Evolutionary conservation across 768 basidiomycete genomes (phyloP), one percentile per base, ranked within the genome.

Genomic region (Mycena belliarum): DNA sequence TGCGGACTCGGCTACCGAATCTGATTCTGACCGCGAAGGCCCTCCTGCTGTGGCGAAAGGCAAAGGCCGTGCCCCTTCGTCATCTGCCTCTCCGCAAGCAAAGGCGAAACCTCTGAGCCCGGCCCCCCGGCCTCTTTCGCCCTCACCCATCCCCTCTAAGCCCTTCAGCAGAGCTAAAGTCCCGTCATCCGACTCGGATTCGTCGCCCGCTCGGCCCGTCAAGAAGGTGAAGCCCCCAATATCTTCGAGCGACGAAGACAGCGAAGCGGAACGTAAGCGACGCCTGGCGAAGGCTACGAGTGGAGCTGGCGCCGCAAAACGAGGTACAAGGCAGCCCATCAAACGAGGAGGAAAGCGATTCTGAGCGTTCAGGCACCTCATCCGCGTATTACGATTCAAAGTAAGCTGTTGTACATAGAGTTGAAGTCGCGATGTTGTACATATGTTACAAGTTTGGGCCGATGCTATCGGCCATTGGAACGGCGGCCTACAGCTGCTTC

Each of bases 291-390:
- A 57, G 33, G 55, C 41, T 29, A 59, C 50, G 59, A 71, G 70
- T 57, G 78, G 76, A 42, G 61, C 67, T 46, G 67, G 69, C 41
- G 64, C 70, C 47, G 61, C 60, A 23, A 76, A 77, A 59, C 76
- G 84, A 52, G 85, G 85, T 38, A 77, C 84, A 42, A 81, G 84
- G 64, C 89, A 92, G 64, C 90, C 90, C 6, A 76, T 91, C 60
- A 91, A 86, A 72, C 82, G 89, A 63, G 87, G 87, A 33, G 88
- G 85, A 28, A 88, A 83, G 69, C 81, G 86, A 60, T 92, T 89
- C 76, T 90, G 78, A 79, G 59, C 23, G 35, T 21, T 59, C 21
- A 40, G 21, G 16, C 45, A 20, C 35, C 46, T 43, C 16, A n/a
- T 32, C 6, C 29, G 14, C 18, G 43, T 35, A 6, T 32, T 8